These are phyloP conservation scores for Phascolomyces articulosus DNA, from an alignment of 371 early-diverging fungal genomes.

Conservation along the genomic window DNA sequence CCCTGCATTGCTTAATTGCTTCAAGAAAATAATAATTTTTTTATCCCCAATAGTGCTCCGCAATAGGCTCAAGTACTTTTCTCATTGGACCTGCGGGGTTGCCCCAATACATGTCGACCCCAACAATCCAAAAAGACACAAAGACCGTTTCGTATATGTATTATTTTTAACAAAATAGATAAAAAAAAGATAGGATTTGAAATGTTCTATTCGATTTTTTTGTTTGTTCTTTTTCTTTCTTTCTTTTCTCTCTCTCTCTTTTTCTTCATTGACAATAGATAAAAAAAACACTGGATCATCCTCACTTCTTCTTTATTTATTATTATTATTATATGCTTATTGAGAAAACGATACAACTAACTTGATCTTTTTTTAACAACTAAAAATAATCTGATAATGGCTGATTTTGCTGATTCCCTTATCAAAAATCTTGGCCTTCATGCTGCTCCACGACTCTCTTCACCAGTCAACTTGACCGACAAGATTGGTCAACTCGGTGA, in stretches of 20 bases:
- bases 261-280: conserved; percentile 9
- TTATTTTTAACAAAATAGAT: too few species aligned
- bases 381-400: too few species aligned
- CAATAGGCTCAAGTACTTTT: not conserved
- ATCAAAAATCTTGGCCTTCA: conserved; percentile 26
- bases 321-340: too few species aligned
- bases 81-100: not conserved
- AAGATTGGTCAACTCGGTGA: conserved; percentile 21
- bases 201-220: not conserved
- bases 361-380: too few species aligned
- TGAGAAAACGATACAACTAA: too few species aligned
- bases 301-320: too few species aligned
- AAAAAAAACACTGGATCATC: too few species aligned
- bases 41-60: not conserved
- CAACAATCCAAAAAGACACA: not conserved
- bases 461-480: conserved; percentile 18
- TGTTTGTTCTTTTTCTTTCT: not conserved
- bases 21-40: not conserved
- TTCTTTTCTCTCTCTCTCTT: conserved; percentile 2
- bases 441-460: conserved; percentile 18
- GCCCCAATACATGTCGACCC: not conserved
- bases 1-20: not conserved
- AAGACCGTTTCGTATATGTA: not conserved
- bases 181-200: too few species aligned
- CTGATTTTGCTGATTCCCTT: conserved; percentile 27